These are phyloP conservation scores for Trichoderma sp. DNA, from an alignment of 2,329 filamentous ascomycete genomes.

Conservation along the genomic window DNA sequence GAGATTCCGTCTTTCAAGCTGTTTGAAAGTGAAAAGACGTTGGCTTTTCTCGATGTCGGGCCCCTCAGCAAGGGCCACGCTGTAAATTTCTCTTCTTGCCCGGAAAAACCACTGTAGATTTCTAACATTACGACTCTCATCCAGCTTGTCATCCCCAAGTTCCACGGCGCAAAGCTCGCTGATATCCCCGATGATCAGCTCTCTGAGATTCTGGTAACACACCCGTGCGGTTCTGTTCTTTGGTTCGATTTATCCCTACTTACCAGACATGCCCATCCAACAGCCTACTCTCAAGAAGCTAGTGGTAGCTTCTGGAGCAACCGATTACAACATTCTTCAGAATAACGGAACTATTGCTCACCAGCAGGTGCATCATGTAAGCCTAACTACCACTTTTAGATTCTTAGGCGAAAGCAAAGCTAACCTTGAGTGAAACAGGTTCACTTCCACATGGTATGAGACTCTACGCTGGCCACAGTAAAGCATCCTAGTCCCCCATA, in stretches of 20 bases:
- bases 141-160: slow-evolving; percentile 94
- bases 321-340: slow-evolving; percentile 91
- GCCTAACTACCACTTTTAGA: slow-evolving; percentile 32
- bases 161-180: slow-evolving; percentile 85
- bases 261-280: slow-evolving; percentile 28
- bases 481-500: neutral
- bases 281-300: slow-evolving; percentile 74
- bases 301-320: slow-evolving; percentile 71
- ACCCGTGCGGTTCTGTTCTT: neutral
- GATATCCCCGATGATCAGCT: slow-evolving; percentile 93
- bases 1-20: slow-evolving; percentile 97
- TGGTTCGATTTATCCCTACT: neutral
- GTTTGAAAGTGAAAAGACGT: slow-evolving; percentile 88
- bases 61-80: slow-evolving; percentile 87
- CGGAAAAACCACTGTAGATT: neutral
- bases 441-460: slow-evolving; percentile 85
- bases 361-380: slow-evolving; percentile 88
- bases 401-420: neutral
- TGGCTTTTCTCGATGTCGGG: slow-evolving; percentile 95
- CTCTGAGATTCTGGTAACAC: slow-evolving; percentile 72
- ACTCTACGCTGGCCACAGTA: neutral
- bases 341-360: slow-evolving; percentile 94
- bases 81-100: slow-evolving; percentile 49
- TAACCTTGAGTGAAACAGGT: slow-evolving; percentile 53
- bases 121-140: neutral